Conservation (phyloP, 2,329 filamentous ascomycete genomes). For the Cercospora sesami region DNA sequence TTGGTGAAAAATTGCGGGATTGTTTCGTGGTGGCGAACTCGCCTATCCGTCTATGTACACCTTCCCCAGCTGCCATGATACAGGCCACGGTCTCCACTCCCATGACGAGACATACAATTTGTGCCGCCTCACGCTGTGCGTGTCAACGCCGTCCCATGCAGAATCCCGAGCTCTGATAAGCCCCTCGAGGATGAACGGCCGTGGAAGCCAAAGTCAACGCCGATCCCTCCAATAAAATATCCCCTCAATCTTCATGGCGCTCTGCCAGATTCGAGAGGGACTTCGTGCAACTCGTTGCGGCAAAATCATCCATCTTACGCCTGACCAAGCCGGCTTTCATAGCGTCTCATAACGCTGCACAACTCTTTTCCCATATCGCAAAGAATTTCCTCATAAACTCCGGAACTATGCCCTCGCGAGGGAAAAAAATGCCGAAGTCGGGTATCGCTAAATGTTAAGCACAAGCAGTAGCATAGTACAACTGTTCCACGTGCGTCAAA, state of each 20-base stretch:
- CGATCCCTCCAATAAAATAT: background rate
- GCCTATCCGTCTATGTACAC: background rate
- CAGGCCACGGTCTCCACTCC: background rate
- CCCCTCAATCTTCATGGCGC: background rate
- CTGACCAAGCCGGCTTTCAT: slow-evolving; percentile 27
- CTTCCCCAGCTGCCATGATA: background rate
- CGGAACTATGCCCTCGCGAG: background rate
- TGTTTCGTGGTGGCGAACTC: background rate
- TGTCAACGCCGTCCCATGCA: background rate
- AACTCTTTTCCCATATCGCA: slow-evolving; percentile 19
- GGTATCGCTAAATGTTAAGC: slow-evolving; percentile 31
- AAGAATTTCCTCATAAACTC: slow-evolving; percentile 16
- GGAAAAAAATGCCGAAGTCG: slow-evolving; percentile 25
- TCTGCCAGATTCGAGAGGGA: background rate
- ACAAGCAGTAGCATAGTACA: slow-evolving; percentile 20
- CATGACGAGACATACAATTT: background rate
- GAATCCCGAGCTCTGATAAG: background rate
- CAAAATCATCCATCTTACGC: slow-evolving; percentile 8
- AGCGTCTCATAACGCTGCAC: slow-evolving; percentile 29
- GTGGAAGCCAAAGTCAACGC: background rate
- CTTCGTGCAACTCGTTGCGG: background rate
- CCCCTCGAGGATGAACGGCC: background rate
- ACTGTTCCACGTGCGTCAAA: slow-evolving; percentile 16
- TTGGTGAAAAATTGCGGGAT: background rate
- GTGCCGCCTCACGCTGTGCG: background rate